Base-by-base conservation (phyloP, 768 basidiomycete genomes). In the Phylloporus scabripes region DNA sequence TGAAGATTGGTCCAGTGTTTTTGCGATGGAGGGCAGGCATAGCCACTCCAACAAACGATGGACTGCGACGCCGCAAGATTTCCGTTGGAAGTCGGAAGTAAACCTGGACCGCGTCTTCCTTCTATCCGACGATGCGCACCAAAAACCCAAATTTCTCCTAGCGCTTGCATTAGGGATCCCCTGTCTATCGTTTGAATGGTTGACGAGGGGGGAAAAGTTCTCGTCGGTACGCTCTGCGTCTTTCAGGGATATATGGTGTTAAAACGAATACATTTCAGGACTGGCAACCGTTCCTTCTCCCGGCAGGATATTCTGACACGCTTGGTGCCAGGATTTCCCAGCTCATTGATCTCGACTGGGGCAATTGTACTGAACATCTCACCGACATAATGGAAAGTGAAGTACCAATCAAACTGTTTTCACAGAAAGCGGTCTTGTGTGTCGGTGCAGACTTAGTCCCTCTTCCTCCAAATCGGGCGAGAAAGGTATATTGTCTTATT, bases 141-240 rank as follows among this genome's bases (percentile, higher is more conserved):
- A 80, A 49, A 92, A 88, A 56, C 79, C 85, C 9, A 94, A 93
- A 65, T 92, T 79, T 59, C 71, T 95, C 46, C 74, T 84, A 3
- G 87, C 91, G 6, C 76, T 97, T 29, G 91, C 88, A 0, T 71
- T 92, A 34, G 92, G 92, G 10, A 82, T 96, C 45, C 93, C 93
- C 4, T 92, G 89, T 55, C 59, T 96, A 21, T 76, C 75, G 1
- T 63, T 74, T 5, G 67, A 73, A 10, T 92, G 83, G 79, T 61
- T 63, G 53, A 58, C 46, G 20, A 55, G 37, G 34, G 49, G 49
- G 33, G 44, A 71, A 70, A 50, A 63, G 72, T 63, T 62, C 9
- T 58, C 62, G n/a, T 44, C 51, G 53, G 67, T 68, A 61, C 29
- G 59, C 8, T 45, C 44, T 41, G 2, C 12, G 17, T 29, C 17